Base-by-base conservation (phyloP, 768 basidiomycete genomes). In the Serendipita sp. region DNA sequence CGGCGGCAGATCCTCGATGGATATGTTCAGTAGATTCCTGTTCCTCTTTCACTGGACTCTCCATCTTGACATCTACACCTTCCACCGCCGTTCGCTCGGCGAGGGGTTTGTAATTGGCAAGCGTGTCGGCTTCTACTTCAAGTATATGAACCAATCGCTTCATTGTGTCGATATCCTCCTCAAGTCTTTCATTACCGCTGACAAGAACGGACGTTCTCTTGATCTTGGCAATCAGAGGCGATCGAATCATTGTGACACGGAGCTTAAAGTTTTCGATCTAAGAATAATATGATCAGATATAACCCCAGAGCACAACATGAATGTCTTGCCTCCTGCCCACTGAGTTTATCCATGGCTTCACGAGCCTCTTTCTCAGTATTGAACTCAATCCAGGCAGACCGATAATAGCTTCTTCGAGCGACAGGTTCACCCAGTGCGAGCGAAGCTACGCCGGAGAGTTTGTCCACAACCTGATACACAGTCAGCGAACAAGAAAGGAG, bases 231-330 rank as follows among this genome's bases (percentile, higher is more conserved):
- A 84, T 80, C 75, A 89, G 88, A 38, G 90, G 86, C 68, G 83
- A 85, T 56, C 81, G 78, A 71, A 84, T 88, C 72, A 89, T 91
- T 36, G 88, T 83, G 70, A 93, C 87, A 74, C 96, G 92, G 62
- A 96, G 78, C 71, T 91, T 94, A 79, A 97, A 96, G 65, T 88
- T 89, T 72, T 94, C 91, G 71, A 97, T 90, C 93, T 96, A 69
- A 30, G 65, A 4, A 63, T 64, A 34, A 52, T 58, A 63, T 44
- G 34, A 34, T 32, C 16, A 28, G n/a, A 38, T 60, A 41, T 13
- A 13, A 41, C 41, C 13, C 13, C 35, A 10, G 36, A 10, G 28
- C 5, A 23, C 3, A 30, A 34, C 16, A 23, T n/a, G 28, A 66
- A 48, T 36, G 38, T 65, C 76, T 60, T 68, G 91, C 94, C 83